Evolutionary conservation across 176 grass and related monocot species (phyloP).

Genomic region (Rhynchospora pubera): DNA sequence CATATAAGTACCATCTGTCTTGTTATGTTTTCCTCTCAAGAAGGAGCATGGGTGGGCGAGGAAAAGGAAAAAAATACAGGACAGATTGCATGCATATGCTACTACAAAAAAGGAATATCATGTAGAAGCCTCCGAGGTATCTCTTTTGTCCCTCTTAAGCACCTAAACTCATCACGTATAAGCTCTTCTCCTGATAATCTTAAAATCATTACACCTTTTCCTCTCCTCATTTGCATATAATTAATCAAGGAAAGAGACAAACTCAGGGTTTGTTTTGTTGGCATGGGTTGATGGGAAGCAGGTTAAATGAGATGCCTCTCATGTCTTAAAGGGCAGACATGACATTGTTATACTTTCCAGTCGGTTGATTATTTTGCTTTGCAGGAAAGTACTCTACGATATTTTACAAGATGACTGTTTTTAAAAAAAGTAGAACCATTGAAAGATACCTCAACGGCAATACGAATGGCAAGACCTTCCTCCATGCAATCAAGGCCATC

Average conservation of each 20-base stretch:
- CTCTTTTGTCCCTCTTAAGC: not conserved
- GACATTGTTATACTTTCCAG: not conserved
- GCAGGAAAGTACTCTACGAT: not conserved
- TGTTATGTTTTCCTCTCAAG: not conserved
- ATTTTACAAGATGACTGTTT: not conserved
- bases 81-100: not conserved
- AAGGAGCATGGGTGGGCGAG: not conserved
- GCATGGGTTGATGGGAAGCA: too few species aligned
- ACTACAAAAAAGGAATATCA: not conserved
- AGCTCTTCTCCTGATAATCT: not conserved
- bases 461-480: constrained; percentile 80
- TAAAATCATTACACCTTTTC: not conserved
- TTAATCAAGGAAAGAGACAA: too few species aligned
- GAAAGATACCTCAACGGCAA: constrained; percentile 59
- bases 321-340: not conserved
- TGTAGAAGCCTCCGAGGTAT: not conserved
- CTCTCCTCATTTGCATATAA: not conserved
- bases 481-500: constrained; percentile 45
- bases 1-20: not conserved
- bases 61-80: not conserved
- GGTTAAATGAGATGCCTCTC: too few species aligned
- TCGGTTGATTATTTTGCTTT: not conserved
- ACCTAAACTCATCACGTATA: not conserved
- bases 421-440: not conserved
- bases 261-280: too few species aligned